Evolutionary conservation across 2,329 filamentous ascomycete genomes (phyloP).

Genomic region (Pyrenophora seminiperda): DNA sequence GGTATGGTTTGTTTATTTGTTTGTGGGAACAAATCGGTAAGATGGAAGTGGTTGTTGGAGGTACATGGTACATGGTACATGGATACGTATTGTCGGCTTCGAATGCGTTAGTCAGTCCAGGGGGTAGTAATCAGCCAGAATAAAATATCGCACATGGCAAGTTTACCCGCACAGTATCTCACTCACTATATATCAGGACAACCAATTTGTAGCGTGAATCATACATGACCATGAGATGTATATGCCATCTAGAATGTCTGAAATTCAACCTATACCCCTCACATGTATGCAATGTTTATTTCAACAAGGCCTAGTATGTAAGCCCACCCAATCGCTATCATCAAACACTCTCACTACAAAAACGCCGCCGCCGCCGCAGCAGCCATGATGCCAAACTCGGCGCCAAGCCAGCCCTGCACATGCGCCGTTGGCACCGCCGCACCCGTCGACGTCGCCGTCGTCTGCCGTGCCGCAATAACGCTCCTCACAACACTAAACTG

Average conservation of each 20-base stretch:
- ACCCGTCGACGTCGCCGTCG: constrained; percentile 23
- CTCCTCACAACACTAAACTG: constrained; percentile 38
- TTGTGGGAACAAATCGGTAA: too few species aligned
- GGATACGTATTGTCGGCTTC: too few species aligned
- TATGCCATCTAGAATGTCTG: too few species aligned
- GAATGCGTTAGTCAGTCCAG: too few species aligned
- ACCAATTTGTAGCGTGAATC: neutral
- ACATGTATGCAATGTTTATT: neutral
- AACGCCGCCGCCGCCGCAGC: constrained; percentile 36
- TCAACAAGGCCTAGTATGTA: neutral
- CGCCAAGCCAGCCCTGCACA: constrained; percentile 23
- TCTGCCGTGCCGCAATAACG: constrained; percentile 24
- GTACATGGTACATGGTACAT: too few species aligned
- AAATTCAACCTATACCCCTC: too few species aligned
- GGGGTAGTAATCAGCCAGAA: too few species aligned
- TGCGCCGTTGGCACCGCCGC: constrained; percentile 27
- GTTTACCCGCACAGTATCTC: too few species aligned
- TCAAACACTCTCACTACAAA: constrained; percentile 20
- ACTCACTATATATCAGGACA: too few species aligned
- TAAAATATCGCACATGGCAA: too few species aligned
- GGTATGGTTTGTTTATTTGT: too few species aligned
- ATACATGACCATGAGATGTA: neutral
- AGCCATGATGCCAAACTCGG: constrained; percentile 37
- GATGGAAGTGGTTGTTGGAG: too few species aligned
- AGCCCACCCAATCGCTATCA: neutral